Evolutionary conservation across 2,329 filamentous ascomycete genomes (phyloP).

Genomic region (Stachybotrys elegans): DNA sequence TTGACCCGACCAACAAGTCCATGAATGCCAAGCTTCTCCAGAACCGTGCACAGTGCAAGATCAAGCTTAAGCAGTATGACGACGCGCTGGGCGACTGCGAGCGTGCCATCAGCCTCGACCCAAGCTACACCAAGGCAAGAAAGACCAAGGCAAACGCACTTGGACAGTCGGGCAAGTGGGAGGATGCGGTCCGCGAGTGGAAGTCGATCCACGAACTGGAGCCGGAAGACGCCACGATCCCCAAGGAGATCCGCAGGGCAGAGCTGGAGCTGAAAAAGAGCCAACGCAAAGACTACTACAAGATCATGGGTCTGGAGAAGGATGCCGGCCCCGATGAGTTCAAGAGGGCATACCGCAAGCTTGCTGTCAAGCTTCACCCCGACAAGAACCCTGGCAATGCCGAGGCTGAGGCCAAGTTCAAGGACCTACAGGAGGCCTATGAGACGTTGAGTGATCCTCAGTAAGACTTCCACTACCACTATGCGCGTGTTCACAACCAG

Average conservation of each 20-base stretch:
- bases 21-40: constrained; percentile 94
- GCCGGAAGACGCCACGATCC: constrained; percentile 73
- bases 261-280: constrained; percentile 97
- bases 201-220: constrained; percentile 81
- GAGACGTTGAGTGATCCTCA: constrained; percentile 91
- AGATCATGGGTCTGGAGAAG: constrained; percentile 86
- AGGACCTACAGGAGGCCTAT: constrained; percentile 96
- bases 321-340: constrained; percentile 78
- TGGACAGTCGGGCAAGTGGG: constrained; percentile 83
- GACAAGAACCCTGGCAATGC: constrained; percentile 94
- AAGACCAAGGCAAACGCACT: constrained; percentile 92
- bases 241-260: constrained; percentile 80
- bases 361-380: constrained; percentile 90
- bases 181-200: constrained; percentile 83
- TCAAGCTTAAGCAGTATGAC: constrained; percentile 78
- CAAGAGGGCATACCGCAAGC: constrained; percentile 94
- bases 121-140: constrained; percentile 81
- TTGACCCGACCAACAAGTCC: constrained; percentile 84
- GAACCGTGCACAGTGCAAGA: constrained; percentile 83
- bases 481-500: not conserved
- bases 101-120: constrained; percentile 74
- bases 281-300: constrained; percentile 97
- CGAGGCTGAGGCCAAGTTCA: constrained; percentile 85
- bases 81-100: constrained; percentile 83
- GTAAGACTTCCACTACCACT: constrained; percentile 47